Evolutionary conservation across 495 filamentous ascomycete genomes (phyloP), one percentile per base, ranked within the genome.

Genomic region (Podospora didyma): DNA sequence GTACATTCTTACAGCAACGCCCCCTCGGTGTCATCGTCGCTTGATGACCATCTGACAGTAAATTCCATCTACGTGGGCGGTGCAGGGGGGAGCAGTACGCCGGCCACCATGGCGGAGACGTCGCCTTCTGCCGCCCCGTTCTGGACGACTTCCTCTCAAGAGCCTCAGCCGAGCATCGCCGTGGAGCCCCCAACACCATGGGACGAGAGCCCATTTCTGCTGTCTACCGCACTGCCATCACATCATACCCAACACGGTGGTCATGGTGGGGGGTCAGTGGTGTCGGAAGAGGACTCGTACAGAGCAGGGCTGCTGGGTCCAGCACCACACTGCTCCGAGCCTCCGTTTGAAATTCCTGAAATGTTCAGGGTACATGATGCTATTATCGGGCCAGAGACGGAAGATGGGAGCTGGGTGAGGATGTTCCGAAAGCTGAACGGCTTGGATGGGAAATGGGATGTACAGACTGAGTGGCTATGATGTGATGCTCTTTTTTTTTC

Each of bases 281-380:
- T 19, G 31, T 56, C 39, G 17, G 39, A 45, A 26, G 51, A 54
- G 14, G 48, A 50, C 23, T 50, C 48, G 14, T 28, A n/a, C 9
- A 7, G 48, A 7, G n/a, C n/a, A n/a, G 26, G 35, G 17, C 52
- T 49, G 48, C 26, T 46, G 47, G 52, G 35, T 20, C 44, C 49
- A 14, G 28, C 34, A 21, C 4, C 28, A 41, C 61, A 58, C 23
- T 64, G 58, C 42, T 21, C 53, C 9, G 66, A 71, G 26, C 54
- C 68, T 31, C 68, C 68, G 22, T 71, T 61, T 52, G 68, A 69
- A 17, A 57, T 71, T 26, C 68, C 66, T 0, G 66, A 71, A 54
- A 53, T 55, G 31, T 62, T 65, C 21, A 57, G 68, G 14, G 66
- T 71, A 46, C 63, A 62, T 14, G 66, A 65, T 19, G 59, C 62